phyloP scores from a whole-genome alignment of 305 asterid species.

The Stenogyne calaminthoides region DNA sequence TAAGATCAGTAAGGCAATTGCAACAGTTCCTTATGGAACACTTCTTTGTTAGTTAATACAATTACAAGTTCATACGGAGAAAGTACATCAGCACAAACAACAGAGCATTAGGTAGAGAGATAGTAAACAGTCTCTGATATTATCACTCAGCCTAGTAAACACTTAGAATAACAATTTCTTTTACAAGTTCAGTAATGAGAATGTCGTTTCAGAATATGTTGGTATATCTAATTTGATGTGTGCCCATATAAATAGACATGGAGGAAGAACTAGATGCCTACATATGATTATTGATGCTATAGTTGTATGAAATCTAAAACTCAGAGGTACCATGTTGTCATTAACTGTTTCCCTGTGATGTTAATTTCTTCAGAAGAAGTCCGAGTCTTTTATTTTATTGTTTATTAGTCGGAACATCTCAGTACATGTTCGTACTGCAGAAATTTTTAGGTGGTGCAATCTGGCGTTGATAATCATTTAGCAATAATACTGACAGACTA shows the following conservation, averaged over 20 bases:
- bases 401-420: constrained; percentile 8
- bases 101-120: neutral
- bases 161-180: neutral
- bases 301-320: neutral
- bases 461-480: neutral
- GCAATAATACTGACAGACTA: neutral
- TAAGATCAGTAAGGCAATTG: neutral
- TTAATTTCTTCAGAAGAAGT: neutral
- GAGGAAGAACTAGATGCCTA: neutral
- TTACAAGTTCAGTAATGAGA: constrained; percentile 1
- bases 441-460: neutral
- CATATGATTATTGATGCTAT: neutral
- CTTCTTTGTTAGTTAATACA: neutral
- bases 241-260: neutral
- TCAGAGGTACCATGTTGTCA: neutral
- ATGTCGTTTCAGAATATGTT: neutral
- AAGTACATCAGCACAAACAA: neutral
- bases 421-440: neutral
- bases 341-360: neutral
- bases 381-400: neutral
- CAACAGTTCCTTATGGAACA: neutral
- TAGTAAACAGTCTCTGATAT: neutral
- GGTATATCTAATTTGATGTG: neutral
- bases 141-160: neutral
- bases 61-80: neutral